Base-by-base conservation (phyloP, 192 early-diverging fungal species). In the Mortierella hygrophila region DNA sequence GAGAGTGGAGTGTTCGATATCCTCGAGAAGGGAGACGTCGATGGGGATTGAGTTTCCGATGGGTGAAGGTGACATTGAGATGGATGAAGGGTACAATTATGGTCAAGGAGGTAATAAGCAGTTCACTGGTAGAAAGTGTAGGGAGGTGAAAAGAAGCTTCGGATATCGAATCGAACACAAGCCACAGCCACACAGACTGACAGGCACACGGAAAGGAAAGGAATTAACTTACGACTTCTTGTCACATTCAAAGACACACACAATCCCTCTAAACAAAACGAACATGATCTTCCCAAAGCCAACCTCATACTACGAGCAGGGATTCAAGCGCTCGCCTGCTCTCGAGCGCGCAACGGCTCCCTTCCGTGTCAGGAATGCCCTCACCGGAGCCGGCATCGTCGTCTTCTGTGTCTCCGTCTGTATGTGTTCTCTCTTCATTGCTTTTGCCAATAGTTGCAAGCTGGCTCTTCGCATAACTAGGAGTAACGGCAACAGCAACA, bases 281-380 rank as follows among this genome's bases (percentile, higher is more conserved):
- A 52, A 20, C 15, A 83, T 83, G 82, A 74, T 86, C 79, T 86
- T 86, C 76, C 84, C 84, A 20, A 86, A 86, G 76, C 84, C 84
- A 0, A 86, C 84, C 1, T 86, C 84, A 63, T 86, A 86, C 65
- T 86, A 86, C 68, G 84, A 86, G 44, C 40, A 81, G 35, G 84
- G 84, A 74, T 91, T 89, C 77, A 87, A 88, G 41, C 91, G 90
- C 68, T 89, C 90, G 4, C 91, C 91, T 72, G 92, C 92, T 23
- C 81, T 93, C 23, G 85, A 93, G 70, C 89, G 92, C n/a, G 90
- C 92, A 23, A 79, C 91, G 46, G 88, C 84, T 6, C 92, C 92
- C 23, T 92, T 89, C 74, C 83, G 72, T 41, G 72, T 90, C 47
- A 86, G 90, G 47, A 93, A 93, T 76, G 57, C 88, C 6, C 20